phyloP scores from a whole-genome alignment of 2,329 filamentous ascomycete species.

The Davidsoniella eucalypti region DNA sequence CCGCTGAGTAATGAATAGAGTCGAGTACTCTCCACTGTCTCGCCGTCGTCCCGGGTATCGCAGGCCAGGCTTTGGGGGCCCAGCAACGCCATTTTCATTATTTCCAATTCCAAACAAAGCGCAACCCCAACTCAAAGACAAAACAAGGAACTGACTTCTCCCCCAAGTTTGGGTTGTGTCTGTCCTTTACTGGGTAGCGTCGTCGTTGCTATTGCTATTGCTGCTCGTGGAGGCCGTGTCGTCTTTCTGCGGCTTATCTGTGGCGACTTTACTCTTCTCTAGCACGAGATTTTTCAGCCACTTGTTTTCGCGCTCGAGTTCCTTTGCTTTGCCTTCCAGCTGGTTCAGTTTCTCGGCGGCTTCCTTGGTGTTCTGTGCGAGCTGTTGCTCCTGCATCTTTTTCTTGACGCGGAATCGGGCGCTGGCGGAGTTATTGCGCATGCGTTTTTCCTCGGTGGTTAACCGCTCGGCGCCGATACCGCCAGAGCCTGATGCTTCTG shows the following conservation, averaged over 20 bases:
- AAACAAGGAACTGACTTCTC: no score
- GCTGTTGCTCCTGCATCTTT: slow-evolving; percentile 50
- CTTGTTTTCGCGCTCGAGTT: slow-evolving; percentile 43
- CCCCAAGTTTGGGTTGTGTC: no score
- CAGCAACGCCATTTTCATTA: no score
- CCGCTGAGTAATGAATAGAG: no score
- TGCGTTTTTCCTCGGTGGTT: slow-evolving; percentile 42
- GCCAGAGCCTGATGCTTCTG: background rate
- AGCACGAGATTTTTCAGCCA: slow-evolving; percentile 44
- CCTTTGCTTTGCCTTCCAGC: slow-evolving; percentile 37
- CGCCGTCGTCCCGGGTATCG: background rate
- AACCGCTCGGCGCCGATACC: slow-evolving; percentile 15
- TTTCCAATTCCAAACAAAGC: no score
- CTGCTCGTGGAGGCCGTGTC: background rate
- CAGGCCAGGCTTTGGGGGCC: no score
- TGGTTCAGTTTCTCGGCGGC: slow-evolving; percentile 42
- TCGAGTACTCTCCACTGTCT: background rate
- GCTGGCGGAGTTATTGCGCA: slow-evolving; percentile 48
- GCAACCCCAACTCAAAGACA: no score
- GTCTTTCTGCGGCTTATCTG: background rate
- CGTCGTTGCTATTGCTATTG: background rate
- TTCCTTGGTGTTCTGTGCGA: slow-evolving; percentile 43
- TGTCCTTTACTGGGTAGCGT: no score
- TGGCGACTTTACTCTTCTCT: slow-evolving; percentile 27
- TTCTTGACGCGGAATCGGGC: slow-evolving; percentile 55